Percentiles rank a stretch among this genome's conserved stretches.
These are phyloP conservation scores for Penicillium soppii DNA, from an alignment of 495 filamentous ascomycete species.

Conservation along the genomic window DNA sequence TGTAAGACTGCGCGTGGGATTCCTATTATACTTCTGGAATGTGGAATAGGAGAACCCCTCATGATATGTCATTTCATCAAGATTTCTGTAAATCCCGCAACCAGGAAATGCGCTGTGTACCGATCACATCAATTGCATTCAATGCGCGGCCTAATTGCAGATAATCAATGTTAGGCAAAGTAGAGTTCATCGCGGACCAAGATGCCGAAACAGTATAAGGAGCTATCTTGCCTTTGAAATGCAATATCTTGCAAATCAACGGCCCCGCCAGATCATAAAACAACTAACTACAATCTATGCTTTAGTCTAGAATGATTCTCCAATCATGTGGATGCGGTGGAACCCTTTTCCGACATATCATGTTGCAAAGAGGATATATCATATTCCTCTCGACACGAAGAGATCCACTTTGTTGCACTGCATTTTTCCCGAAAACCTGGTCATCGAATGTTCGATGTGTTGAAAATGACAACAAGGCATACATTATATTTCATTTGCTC, in stretches of 20 bases:
- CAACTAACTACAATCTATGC: background rate
- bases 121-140: constrained; percentile 5
- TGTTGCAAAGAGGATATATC: constrained; percentile 4
- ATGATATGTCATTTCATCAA: constrained; percentile 17
- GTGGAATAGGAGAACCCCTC: constrained; percentile 3
- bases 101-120: background rate
- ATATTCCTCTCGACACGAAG: background rate
- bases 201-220: constrained; percentile 2
- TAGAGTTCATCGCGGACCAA: constrained; percentile 5
- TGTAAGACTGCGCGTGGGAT: background rate
- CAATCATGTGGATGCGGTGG: background rate
- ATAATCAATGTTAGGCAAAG: background rate
- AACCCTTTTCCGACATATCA: constrained; percentile 9
- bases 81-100: background rate
- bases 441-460: background rate
- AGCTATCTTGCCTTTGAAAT: background rate
- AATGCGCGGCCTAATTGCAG: background rate
- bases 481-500: background rate
- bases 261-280: constrained; percentile 3
- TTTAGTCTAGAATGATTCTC: background rate
- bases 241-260: background rate
- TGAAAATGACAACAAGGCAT: background rate
- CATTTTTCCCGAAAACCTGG: background rate
- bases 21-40: constrained; percentile 12
- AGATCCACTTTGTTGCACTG: constrained; percentile 1